Conservation (phyloP, 768 basidiomycete genomes). For the Cytidiella melzeri region DNA sequence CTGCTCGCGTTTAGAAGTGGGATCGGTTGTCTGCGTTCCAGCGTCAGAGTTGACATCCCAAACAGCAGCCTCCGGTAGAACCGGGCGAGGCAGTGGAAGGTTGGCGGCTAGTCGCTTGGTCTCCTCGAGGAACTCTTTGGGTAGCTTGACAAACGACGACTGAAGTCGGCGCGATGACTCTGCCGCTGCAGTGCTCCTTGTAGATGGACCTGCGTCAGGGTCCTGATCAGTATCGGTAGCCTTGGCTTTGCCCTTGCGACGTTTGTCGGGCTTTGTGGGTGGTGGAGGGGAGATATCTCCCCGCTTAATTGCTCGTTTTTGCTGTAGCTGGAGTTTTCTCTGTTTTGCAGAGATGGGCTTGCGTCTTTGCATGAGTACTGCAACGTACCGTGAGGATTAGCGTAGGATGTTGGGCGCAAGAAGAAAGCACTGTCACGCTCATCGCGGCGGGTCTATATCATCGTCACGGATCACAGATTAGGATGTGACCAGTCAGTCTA, state of each 20-base stretch:
- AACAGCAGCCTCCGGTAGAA: slow-evolving; percentile 26
- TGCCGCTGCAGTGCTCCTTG: slow-evolving; percentile 22
- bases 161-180: slow-evolving; percentile 49
- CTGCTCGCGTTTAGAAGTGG: slow-evolving; percentile 3
- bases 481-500: too few species aligned
- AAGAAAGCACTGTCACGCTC: too few species aligned
- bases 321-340: slow-evolving; percentile 66
- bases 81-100: slow-evolving; percentile 50
- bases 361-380: slow-evolving; percentile 28
- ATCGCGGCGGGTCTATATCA: too few species aligned
- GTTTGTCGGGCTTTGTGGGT: slow-evolving; percentile 29
- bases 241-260: slow-evolving; percentile 8
- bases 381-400: neutral
- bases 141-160: slow-evolving; percentile 63
- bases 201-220: neutral
- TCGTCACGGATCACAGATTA: too few species aligned
- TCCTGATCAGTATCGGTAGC: neutral
- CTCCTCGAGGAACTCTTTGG: slow-evolving; percentile 52
- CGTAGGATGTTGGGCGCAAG: neutral
- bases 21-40: slow-evolving; percentile 3
- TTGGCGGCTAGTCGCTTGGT: slow-evolving; percentile 52
- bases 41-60: slow-evolving; percentile 1
- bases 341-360: slow-evolving; percentile 57
- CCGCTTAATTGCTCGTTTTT: slow-evolving; percentile 80
- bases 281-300: slow-evolving; percentile 45